Evolutionary conservation across 2,329 filamentous ascomycete genomes (phyloP).

Genomic region (Leptosphaerulina australis): DNA sequence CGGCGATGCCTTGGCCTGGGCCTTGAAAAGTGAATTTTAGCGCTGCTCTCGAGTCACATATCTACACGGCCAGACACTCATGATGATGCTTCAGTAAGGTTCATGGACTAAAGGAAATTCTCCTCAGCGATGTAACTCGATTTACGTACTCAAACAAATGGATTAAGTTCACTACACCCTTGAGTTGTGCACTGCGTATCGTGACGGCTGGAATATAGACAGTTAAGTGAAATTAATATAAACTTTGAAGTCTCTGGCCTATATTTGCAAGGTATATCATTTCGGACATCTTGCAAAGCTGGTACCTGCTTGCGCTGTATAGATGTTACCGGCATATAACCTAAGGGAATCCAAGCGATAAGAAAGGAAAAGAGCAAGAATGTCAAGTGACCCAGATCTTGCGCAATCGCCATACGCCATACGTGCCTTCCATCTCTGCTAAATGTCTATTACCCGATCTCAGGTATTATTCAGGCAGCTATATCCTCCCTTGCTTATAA

Average conservation of each 20-base stretch:
- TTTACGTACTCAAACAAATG: not conserved
- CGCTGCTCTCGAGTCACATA: not conserved
- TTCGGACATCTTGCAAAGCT: constrained; percentile 3
- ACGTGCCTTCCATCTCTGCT: constrained; percentile 4
- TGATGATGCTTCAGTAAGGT: not conserved
- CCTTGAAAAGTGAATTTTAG: constrained; percentile 16
- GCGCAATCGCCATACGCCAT: constrained; percentile 30
- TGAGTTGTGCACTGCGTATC: too few species aligned
- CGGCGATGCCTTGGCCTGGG: constrained; percentile 14
- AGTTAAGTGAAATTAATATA: not conserved
- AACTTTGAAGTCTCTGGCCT: constrained; percentile 12
- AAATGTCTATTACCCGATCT: not conserved
- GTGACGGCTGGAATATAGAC: too few species aligned
- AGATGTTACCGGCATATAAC: constrained; percentile 1
- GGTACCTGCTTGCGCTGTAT: not conserved
- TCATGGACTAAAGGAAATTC: not conserved
- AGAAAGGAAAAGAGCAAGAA: constrained; percentile 14
- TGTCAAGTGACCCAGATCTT: constrained; percentile 6
- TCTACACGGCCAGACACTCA: not conserved
- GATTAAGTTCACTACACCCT: not conserved
- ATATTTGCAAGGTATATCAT: constrained; percentile 27
- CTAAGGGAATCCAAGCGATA: constrained; percentile 13
- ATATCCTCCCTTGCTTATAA: not conserved
- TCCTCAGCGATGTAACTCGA: not conserved
- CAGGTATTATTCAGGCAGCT: not conserved